phyloP scores from a whole-genome alignment of 2,329 filamentous ascomycete species.

The Orbilia ellipsospora region DNA sequence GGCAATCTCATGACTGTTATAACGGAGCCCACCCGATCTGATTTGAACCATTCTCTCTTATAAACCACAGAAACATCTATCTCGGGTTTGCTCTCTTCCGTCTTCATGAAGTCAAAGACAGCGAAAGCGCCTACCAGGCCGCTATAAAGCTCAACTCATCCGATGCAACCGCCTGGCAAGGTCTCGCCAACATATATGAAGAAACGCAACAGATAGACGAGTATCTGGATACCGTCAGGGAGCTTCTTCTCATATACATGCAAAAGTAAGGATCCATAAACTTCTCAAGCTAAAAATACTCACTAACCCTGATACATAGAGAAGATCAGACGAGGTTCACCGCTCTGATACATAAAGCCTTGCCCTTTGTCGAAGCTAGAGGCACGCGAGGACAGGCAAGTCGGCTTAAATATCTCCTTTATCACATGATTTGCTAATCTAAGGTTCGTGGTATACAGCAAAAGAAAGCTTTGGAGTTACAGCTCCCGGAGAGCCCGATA shows the following conservation, averaged over 20 bases:
- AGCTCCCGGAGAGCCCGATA: constrained; percentile 81
- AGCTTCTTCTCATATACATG: constrained; percentile 78
- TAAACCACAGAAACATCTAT: constrained; percentile 75
- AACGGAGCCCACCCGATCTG: constrained; percentile 1
- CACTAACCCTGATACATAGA: constrained; percentile 59
- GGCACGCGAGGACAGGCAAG: constrained; percentile 48
- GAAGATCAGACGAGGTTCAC: constrained; percentile 70
- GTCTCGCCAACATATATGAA: constrained; percentile 85
- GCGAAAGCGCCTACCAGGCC: constrained; percentile 78
- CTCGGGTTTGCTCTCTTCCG: constrained; percentile 87
- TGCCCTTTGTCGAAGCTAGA: constrained; percentile 49
- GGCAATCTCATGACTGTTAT: neutral
- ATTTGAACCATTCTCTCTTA: neutral
- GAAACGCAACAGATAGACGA: constrained; percentile 77
- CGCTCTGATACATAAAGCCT: constrained; percentile 25
- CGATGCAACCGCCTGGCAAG: constrained; percentile 90
- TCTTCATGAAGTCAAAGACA: constrained; percentile 74
- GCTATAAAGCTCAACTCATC: constrained; percentile 75
- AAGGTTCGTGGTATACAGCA: constrained; percentile 15
- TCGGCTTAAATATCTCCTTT: neutral
- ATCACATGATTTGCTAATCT: constrained; percentile 11
- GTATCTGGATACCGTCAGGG: constrained; percentile 78
- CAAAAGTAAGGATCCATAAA: constrained; percentile 69
- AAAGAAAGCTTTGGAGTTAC: constrained; percentile 72
- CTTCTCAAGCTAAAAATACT: neutral